Conservation (phyloP, 2,329 filamentous ascomycete genomes). For the Aspergillus tamarii region DNA sequence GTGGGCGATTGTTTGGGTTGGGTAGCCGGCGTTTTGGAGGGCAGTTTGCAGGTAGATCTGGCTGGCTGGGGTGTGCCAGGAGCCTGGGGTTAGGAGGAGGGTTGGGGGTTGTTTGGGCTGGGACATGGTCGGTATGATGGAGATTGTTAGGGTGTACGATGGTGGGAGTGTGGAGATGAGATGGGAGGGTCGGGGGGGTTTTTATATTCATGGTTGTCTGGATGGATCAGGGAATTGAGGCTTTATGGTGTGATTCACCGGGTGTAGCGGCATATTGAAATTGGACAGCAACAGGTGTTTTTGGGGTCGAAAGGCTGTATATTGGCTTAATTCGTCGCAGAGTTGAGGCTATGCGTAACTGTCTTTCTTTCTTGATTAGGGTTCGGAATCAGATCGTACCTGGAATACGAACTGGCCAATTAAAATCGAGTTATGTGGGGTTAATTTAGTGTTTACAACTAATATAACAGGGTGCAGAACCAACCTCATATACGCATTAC, state of each 20-base stretch:
- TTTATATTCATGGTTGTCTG: background rate
- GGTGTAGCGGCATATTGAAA: background rate
- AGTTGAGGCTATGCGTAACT: too few relatives aligned
- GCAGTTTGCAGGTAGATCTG: conserved; percentile 34
- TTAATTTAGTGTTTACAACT: too few relatives aligned
- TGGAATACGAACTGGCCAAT: background rate
- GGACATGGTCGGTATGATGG: background rate
- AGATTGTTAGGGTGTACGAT: background rate
- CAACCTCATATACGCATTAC: too few relatives aligned
- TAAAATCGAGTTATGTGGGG: background rate
- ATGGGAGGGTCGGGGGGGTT: background rate
- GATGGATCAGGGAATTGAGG: too few relatives aligned
- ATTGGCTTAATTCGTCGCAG: background rate
- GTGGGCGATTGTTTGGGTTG: conserved; percentile 33
- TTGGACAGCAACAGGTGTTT: background rate
- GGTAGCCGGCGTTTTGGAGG: conserved; percentile 38
- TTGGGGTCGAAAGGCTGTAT: background rate
- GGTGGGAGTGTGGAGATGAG: background rate
- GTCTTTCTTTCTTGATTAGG: background rate
- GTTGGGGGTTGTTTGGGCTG: conserved; percentile 14
- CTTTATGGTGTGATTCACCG: background rate
- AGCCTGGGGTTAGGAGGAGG: conserved; percentile 46
- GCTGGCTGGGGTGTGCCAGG: conserved; percentile 40
- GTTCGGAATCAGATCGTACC: background rate
- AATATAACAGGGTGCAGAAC: too few relatives aligned